Conservation (phyloP, 1,139 yeast species). For the Taiozyma onychis region DNA sequence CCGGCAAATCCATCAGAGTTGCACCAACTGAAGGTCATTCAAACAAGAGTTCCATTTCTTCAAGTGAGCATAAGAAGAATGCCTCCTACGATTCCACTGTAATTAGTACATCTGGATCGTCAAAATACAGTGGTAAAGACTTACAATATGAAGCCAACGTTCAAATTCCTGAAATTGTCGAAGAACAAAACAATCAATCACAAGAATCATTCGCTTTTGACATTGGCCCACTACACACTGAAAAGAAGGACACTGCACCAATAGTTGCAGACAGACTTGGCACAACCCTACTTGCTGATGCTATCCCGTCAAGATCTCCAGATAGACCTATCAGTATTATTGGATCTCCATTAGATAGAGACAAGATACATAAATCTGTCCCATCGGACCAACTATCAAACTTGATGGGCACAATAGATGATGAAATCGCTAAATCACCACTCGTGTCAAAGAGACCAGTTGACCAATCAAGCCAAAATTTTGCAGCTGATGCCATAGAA, state of each 20-base stretch:
- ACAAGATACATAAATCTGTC: background rate
- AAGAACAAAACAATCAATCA: constrained; percentile 1
- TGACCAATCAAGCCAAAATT: background rate
- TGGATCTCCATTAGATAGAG: background rate
- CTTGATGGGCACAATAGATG: constrained; percentile 12
- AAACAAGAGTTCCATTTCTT: background rate
- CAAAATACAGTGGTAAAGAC: constrained; percentile 2
- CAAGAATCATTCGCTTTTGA: constrained; percentile 19
- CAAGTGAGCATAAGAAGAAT: background rate
- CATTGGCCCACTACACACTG: constrained; percentile 20
- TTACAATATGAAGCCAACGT: background rate
- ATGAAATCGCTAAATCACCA: constrained; percentile 6
- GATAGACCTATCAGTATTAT: constrained; percentile 18
- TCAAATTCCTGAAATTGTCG: constrained; percentile 1
- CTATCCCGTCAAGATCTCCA: constrained; percentile 25
- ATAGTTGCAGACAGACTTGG: constrained; percentile 9
- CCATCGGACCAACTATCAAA: constrained; percentile 7
- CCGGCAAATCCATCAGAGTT: constrained; percentile 2
- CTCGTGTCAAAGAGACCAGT: background rate
- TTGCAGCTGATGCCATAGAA: background rate
- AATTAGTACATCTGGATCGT: background rate
- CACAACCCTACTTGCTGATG: constrained; percentile 11
- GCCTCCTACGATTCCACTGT: background rate
- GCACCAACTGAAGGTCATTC: constrained; percentile 1
- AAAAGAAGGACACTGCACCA: constrained; percentile 7